Percentiles rank a stretch among this genome's conserved stretches.
Conservation (phyloP, 805 yeast species). For the Lipomyces anomalus region DNA sequence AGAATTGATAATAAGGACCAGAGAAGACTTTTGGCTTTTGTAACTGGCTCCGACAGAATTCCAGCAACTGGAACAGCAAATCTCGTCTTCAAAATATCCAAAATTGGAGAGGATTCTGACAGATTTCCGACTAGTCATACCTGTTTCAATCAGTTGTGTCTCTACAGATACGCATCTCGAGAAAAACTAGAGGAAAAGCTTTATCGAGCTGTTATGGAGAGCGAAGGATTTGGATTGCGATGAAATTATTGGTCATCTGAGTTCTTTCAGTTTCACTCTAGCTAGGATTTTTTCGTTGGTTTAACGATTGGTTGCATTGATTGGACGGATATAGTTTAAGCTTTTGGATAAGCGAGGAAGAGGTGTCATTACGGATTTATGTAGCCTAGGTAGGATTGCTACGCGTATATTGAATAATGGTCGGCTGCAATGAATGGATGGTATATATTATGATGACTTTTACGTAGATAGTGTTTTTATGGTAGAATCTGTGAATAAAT, state of each 20-base stretch:
- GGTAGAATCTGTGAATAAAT: no score
- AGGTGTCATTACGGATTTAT: no score
- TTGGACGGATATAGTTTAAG: no score
- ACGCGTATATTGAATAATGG: no score
- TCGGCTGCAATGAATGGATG: no score
- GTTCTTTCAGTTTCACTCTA: no score
- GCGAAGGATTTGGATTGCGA: conserved; percentile 81
- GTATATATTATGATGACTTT: no score
- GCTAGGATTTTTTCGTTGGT: no score
- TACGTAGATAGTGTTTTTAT: no score
- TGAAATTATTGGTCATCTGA: conserved; percentile 34
- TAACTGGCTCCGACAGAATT: conserved; percentile 85
- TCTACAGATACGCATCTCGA: conserved; percentile 57
- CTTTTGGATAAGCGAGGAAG: no score
- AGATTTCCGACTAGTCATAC: conserved; percentile 82
- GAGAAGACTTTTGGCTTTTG: conserved; percentile 61
- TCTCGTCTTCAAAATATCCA: conserved; percentile 64
- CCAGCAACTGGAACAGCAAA: conserved; percentile 90
- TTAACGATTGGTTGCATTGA: no score
- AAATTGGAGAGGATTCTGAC: conserved; percentile 42
- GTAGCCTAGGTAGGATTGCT: no score
- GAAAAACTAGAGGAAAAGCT: conserved; percentile 56
- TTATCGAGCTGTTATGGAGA: conserved; percentile 63
- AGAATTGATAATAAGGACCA: conserved; percentile 44
- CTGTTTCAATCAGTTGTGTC: conserved; percentile 83